These are phyloP conservation scores for Seiridium unicorne DNA, from an alignment of 2,329 filamentous ascomycete species.

Conservation along the genomic window DNA sequence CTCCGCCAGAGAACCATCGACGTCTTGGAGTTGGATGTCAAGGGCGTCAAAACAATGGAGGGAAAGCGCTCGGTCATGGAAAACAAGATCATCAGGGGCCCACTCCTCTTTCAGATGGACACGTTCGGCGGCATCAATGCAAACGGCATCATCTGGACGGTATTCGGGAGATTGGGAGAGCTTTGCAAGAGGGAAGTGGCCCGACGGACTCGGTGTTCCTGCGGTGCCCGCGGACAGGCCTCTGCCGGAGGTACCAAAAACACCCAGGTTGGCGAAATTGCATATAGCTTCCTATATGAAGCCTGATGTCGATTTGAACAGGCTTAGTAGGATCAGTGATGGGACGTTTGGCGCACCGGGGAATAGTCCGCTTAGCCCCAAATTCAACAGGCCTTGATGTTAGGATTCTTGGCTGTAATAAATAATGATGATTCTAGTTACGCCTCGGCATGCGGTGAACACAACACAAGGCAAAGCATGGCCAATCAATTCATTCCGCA, in stretches of 20 bases:
- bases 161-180: constrained; percentile 9
- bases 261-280: neutral
- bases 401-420: neutral
- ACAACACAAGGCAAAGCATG: too few relatives aligned
- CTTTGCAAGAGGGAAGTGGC: constrained; percentile 6
- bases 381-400: constrained; percentile 1
- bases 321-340: constrained; percentile 5
- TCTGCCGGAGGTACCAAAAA: constrained; percentile 2
- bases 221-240: neutral
- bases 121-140: constrained; percentile 1
- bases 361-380: neutral
- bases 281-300: neutral
- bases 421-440: too few relatives aligned
- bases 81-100: neutral
- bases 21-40: constrained; percentile 10
- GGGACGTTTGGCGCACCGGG: constrained; percentile 10
- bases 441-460: too few relatives aligned
- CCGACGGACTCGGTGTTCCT: constrained; percentile 8
- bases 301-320: neutral
- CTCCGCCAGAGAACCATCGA: neutral
- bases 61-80: neutral
- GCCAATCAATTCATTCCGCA: too few relatives aligned
- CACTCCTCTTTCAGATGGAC: constrained; percentile 1
- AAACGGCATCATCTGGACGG: constrained; percentile 1
- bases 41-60: neutral